A percentile compares a stretch with the other conserved stretches of the same genome.
These are phyloP conservation scores for Salinomyces thailandicus DNA, from an alignment of 2,329 filamentous ascomycete genomes.

Conservation along the genomic window DNA sequence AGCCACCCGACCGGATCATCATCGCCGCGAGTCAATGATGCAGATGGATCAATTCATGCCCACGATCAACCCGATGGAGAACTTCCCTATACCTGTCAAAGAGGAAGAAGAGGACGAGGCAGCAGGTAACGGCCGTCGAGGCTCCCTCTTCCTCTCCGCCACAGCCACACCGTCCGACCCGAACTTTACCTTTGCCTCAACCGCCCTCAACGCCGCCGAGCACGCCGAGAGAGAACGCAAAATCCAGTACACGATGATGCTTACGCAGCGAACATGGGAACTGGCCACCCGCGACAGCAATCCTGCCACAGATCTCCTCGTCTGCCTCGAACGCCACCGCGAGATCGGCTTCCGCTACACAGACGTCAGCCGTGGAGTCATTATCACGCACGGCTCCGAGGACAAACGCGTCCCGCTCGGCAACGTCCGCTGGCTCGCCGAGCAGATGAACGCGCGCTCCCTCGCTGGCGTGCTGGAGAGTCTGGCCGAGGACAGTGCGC, in stretches of 20 bases:
- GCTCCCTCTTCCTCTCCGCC: slow-evolving; percentile 21
- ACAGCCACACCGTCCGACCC: slow-evolving; percentile 27
- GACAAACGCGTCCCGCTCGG: slow-evolving; percentile 89
- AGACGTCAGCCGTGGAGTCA: slow-evolving; percentile 80
- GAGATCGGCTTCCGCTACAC: slow-evolving; percentile 94
- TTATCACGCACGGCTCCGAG: slow-evolving; percentile 87
- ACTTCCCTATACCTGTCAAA: slow-evolving; percentile 18
- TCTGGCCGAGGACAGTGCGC: slow-evolving; percentile 5
- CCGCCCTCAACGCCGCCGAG: slow-evolving; percentile 39
- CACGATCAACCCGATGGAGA: slow-evolving; percentile 23
- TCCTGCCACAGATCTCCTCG: slow-evolving; percentile 82
- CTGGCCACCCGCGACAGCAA: slow-evolving; percentile 84
- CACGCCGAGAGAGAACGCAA: slow-evolving; percentile 62
- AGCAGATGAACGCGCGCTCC: slow-evolving; percentile 57
- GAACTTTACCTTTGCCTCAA: slow-evolving; percentile 32
- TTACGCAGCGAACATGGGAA: slow-evolving; percentile 92
- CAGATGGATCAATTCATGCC: slow-evolving; percentile 40
- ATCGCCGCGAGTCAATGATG: slow-evolving; percentile 38
- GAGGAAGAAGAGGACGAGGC: slow-evolving; percentile 11
- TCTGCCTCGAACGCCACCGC: slow-evolving; percentile 83
- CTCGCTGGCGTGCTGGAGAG: slow-evolving; percentile 4
- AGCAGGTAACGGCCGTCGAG: slow-evolving; percentile 7
- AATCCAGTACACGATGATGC: slow-evolving; percentile 65
- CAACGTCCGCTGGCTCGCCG: slow-evolving; percentile 89
- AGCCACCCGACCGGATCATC: slow-evolving; percentile 21